Evolutionary conservation across 1,284 basidiomycete genomes (phyloP).

Genomic region (Cryptococcus neoformans): DNA sequence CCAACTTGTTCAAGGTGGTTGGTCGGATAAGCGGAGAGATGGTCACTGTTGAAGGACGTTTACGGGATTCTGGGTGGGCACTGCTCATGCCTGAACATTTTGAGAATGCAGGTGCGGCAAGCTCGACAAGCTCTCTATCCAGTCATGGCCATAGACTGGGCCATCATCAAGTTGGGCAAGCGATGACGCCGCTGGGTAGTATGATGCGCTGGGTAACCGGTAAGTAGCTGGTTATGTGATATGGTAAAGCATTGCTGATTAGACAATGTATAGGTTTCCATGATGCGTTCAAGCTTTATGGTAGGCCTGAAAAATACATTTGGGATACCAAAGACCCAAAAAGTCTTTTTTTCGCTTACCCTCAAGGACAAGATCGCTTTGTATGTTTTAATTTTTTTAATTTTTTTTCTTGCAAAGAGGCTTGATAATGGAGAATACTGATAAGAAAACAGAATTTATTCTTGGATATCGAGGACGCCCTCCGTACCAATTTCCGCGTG

Average conservation of each 20-base stretch:
- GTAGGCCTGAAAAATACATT: constrained; percentile 70
- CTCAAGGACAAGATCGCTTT: constrained; percentile 33
- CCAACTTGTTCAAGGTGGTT: constrained; percentile 85
- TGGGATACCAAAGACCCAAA: constrained; percentile 77
- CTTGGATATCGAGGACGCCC: constrained; percentile 79
- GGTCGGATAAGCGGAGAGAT: constrained; percentile 76
- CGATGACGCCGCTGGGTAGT: constrained; percentile 56
- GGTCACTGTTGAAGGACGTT: constrained; percentile 51
- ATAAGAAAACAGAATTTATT: constrained; percentile 65
- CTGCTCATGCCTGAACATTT: constrained; percentile 78
- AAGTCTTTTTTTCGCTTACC: constrained; percentile 48
- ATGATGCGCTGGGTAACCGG: constrained; percentile 90
- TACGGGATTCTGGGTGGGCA: constrained; percentile 70
- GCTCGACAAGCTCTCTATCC: neutral
- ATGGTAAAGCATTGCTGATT: neutral
- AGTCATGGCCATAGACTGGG: neutral
- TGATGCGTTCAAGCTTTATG: constrained; percentile 82
- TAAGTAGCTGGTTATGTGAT: constrained; percentile 54
- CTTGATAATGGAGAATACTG: neutral
- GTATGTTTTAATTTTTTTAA: constrained; percentile 25
- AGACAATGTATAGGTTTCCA: constrained; percentile 55
- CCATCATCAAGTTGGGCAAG: neutral
- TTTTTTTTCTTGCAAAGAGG: neutral
- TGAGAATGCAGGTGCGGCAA: constrained; percentile 41
- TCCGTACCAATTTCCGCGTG: constrained; percentile 72